Conservation (phyloP, 2,329 filamentous ascomycete genomes). For the Akanthomyces dipterigenus region DNA sequence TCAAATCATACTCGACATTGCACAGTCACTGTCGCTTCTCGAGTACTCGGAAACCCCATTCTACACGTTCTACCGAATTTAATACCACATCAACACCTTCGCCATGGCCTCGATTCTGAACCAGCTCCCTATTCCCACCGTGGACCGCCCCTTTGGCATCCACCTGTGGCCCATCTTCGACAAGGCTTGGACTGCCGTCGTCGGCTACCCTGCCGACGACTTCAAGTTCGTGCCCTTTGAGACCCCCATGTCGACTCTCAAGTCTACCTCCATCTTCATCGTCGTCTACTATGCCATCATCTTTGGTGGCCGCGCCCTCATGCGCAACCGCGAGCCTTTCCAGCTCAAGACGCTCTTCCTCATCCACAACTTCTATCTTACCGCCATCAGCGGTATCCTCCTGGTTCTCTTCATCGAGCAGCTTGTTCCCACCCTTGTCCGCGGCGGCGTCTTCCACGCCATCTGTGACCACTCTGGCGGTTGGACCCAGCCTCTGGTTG, state of each 20-base stretch:
- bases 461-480: slow-evolving; percentile 78
- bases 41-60: neutral
- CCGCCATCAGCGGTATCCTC: slow-evolving; percentile 72
- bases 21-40: neutral
- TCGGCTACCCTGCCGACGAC: slow-evolving; percentile 77
- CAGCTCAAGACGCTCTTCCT: slow-evolving; percentile 87
- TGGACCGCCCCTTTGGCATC: slow-evolving; percentile 89
- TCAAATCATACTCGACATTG: neutral
- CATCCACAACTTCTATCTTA: slow-evolving; percentile 94
- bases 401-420: slow-evolving; percentile 86
- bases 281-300: slow-evolving; percentile 88
- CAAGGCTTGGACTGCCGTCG: slow-evolving; percentile 69
- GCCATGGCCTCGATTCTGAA: slow-evolving; percentile 43
- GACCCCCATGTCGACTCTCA: slow-evolving; percentile 86
- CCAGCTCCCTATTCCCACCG: slow-evolving; percentile 62
- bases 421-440: slow-evolving; percentile 73
- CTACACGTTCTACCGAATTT: slow-evolving; percentile 12
- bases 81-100: slow-evolving; percentile 11
- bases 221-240: slow-evolving; percentile 76
- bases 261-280: slow-evolving; percentile 73
- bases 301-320: slow-evolving; percentile 84
- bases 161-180: slow-evolving; percentile 92
- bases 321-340: slow-evolving; percentile 80
- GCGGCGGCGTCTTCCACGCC: slow-evolving; percentile 77
- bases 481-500: slow-evolving; percentile 88